Evolutionary conservation across 179 eudicot genomes (phyloP).

Genomic region (Beta lomatogona): DNA sequence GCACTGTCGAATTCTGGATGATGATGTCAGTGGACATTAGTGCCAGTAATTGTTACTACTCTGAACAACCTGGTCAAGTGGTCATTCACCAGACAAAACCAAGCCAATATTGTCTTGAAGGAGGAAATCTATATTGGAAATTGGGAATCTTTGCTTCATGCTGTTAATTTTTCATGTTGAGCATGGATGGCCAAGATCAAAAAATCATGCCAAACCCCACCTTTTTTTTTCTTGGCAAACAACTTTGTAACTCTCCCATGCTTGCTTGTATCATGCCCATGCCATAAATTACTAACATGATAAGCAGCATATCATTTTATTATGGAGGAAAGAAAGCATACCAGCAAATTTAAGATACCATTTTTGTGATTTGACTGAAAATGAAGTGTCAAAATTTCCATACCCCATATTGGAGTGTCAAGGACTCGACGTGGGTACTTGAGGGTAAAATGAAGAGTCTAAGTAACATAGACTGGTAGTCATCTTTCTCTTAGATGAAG

Average conservation of each 20-base stretch:
- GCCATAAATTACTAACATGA: background rate
- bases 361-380: too few species aligned
- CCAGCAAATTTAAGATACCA: too few species aligned
- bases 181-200: background rate
- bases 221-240: too few species aligned
- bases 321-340: too few species aligned
- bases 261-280: background rate
- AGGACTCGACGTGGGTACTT: too few species aligned
- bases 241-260: background rate
- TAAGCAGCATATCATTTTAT: background rate
- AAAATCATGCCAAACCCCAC: background rate
- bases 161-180: background rate
- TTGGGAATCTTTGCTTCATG: background rate
- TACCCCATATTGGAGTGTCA: too few species aligned
- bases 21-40: background rate
- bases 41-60: background rate
- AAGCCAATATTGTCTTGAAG: background rate
- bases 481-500: too few species aligned
- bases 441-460: too few species aligned
- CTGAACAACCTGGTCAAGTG: background rate
- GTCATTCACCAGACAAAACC: background rate
- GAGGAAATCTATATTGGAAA: background rate
- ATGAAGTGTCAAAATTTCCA: too few species aligned
- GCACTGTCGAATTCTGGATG: too few species aligned
- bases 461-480: too few species aligned